Conservation (phyloP, 306 rosid species). For the Dryas octopetala region DNA sequence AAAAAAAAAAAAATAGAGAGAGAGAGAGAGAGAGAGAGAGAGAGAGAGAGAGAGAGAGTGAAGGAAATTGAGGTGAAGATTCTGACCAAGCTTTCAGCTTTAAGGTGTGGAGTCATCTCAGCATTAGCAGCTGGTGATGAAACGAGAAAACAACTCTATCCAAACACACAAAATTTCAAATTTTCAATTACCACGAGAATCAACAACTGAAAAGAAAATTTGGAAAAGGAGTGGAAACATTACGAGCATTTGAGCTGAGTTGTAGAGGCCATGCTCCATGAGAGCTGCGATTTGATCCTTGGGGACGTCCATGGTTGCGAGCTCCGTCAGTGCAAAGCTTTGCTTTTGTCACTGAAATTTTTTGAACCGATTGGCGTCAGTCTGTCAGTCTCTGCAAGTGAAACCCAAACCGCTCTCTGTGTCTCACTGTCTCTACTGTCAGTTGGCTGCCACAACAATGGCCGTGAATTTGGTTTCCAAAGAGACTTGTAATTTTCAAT, state of each 20-base stretch:
- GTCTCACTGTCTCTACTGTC: too few relatives aligned
- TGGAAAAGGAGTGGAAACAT: constrained; percentile 6
- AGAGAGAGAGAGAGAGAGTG: constrained; percentile 1
- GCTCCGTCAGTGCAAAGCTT: not conserved
- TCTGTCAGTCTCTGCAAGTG: not conserved
- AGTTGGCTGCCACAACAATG: too few relatives aligned
- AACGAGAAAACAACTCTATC: constrained; percentile 88
- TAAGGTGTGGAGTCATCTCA: constrained; percentile 73
- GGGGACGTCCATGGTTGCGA: constrained; percentile 77
- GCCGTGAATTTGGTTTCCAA: too few relatives aligned
- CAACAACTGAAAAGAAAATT: not conserved
- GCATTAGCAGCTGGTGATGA: constrained; percentile 87
- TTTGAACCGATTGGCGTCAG: not conserved
- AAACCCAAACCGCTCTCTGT: constrained; percentile 19
- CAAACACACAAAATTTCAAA: not conserved
- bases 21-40: constrained; percentile 10
- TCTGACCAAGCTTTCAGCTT: constrained; percentile 83
- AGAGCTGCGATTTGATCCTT: constrained; percentile 87
- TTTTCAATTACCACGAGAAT: not conserved
- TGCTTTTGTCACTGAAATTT: not conserved
- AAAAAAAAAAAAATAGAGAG: not conserved
- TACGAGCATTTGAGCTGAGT: constrained; percentile 97
- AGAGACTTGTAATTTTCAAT: too few relatives aligned
- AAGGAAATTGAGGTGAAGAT: constrained; percentile 10
- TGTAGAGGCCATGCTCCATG: constrained; percentile 84